Conservation (phyloP, 129 eudicot genomes). For the Ambrosia artemisiifolia region DNA sequence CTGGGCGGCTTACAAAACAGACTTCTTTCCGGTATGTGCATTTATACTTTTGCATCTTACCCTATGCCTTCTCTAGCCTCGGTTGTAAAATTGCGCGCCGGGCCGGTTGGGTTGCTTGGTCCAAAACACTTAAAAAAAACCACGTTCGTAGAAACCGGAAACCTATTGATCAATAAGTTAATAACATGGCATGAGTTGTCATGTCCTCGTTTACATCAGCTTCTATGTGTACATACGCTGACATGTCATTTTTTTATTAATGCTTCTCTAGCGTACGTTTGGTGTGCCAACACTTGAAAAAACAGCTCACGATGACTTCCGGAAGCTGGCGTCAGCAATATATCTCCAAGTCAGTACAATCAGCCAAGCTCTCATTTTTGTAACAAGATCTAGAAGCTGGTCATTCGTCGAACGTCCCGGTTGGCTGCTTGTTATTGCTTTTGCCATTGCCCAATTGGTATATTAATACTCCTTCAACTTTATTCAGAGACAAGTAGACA, state of each 20-base stretch:
- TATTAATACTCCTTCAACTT: background rate
- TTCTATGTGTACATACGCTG: background rate
- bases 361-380: slow-evolving; percentile 96
- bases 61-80: background rate
- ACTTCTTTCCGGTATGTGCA: slow-evolving; percentile 78
- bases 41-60: background rate
- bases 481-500: background rate
- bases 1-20: slow-evolving; percentile 94
- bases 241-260: background rate
- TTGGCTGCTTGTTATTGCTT: slow-evolving; percentile 71
- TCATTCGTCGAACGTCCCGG: slow-evolving; percentile 98
- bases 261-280: slow-evolving; percentile 48
- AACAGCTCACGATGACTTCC: slow-evolving; percentile 62
- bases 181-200: background rate
- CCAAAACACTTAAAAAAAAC: background rate
- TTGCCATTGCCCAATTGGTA: slow-evolving; percentile 87
- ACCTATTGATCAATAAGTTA: background rate
- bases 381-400: slow-evolving; percentile 95
- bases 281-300: slow-evolving; percentile 91
- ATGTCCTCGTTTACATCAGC: background rate
- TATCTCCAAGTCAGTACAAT: slow-evolving; percentile 99
- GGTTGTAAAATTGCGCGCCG: background rate
- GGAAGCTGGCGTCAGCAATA: slow-evolving; percentile 96
- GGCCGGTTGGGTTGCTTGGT: background rate
- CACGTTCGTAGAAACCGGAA: background rate